These are phyloP conservation scores for Candida gigantensis DNA, from an alignment of 1,139 yeast genomes.

Conservation along the genomic window DNA sequence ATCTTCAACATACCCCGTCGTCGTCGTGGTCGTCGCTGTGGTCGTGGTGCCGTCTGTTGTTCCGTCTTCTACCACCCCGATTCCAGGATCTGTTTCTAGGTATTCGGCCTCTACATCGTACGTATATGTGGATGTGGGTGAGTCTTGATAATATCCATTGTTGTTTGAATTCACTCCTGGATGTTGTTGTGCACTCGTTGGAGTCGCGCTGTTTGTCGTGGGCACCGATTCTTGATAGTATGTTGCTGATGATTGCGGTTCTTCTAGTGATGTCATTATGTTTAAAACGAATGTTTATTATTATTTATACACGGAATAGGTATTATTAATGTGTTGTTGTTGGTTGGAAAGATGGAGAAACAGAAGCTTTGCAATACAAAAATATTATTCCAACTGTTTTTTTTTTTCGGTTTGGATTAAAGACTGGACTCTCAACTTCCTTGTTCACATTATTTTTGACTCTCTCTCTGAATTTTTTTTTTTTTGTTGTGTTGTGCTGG, in stretches of 20 bases:
- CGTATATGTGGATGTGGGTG: slow-evolving; percentile 16
- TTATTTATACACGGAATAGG: neutral
- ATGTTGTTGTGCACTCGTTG: neutral
- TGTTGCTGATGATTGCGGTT: neutral
- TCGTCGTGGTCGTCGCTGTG: slow-evolving; percentile 14
- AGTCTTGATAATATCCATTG: slow-evolving; percentile 30
- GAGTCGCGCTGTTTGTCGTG: slow-evolving; percentile 17
- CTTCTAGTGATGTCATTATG: slow-evolving; percentile 5
- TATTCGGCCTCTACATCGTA: slow-evolving; percentile 4
- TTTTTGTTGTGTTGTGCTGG: neutral
- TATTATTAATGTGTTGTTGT: neutral
- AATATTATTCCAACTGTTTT: too few relatives aligned
- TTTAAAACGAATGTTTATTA: too few relatives aligned
- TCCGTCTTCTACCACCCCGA: neutral
- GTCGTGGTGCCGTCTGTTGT: slow-evolving; percentile 10
- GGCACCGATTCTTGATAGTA: slow-evolving; percentile 28
- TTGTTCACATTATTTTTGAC: too few relatives aligned
- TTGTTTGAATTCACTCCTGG: neutral
- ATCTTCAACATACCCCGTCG: neutral
- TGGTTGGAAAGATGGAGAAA: too few relatives aligned
- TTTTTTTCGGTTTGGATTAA: too few relatives aligned
- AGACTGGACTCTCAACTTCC: too few relatives aligned
- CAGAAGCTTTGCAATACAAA: too few relatives aligned
- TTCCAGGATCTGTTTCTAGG: slow-evolving; percentile 5
- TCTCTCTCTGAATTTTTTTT: neutral